Base-by-base conservation (phyloP, 768 basidiomycete species). In the Mycena vulgaris region DNA sequence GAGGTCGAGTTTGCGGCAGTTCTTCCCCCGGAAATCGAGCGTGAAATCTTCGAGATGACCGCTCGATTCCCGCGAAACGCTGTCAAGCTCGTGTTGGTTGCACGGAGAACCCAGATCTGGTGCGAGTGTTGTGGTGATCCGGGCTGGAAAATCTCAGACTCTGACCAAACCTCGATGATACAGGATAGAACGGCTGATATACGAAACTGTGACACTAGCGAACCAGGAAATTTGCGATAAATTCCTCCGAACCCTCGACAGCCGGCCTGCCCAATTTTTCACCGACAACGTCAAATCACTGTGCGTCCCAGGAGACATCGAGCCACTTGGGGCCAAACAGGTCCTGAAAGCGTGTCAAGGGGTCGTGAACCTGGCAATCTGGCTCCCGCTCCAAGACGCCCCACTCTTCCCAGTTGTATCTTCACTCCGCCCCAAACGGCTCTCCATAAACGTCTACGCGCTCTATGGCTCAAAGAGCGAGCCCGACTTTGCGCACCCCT, bases 171-270 rank as follows among this genome's bases (percentile, higher is more conserved):
- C n/a, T n/a, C 23, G 14, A 14, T 14, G 35, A 14, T 37, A 14
- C 59, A 78, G 77, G 78, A 76, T 77, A 57, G 74, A 79, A 35
- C 71, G 53, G 40, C 48, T 77, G 35, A 56, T 77, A 9, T 79
- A 78, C 53, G 74, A 77, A 5, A 76, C 66, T 5, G 72, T 77
- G 23, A 78, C 75, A 17, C 63, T 79, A 3, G 72, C 74, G 37
- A 67, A 56, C 59, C 33, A 25, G 21, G 27, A 56, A 21, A 7
- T 77, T 14, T 77, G 74, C 59, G 33, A 65, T 17, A 57, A 63
- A 23, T 77, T 79, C 52, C 59, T 77, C 31, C 70, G 70, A 37
- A 60, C 72, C 14, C 58, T 77, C 39, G 63, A 75, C 9, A 57
- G 31, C 23, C 71, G 76, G 23, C 74, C 75, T 8, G 31, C 68